A percentile compares a stretch with the other conserved stretches of the same genome.
Evolutionary conservation across 805 yeast species (phyloP).

Genomic region (Hanseniaspora occidentalis): DNA sequence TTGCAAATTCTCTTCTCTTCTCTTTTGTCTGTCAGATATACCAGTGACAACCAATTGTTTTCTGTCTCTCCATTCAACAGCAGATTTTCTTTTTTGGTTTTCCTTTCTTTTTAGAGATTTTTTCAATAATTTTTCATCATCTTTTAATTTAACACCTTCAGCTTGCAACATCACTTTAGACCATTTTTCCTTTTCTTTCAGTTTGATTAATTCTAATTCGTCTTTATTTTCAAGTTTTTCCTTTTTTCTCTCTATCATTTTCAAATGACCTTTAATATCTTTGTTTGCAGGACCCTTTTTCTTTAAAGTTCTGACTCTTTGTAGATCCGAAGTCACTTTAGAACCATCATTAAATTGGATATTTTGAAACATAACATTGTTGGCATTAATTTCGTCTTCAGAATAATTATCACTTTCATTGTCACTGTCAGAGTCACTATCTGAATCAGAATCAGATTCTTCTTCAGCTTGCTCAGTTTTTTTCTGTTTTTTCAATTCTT

Average conservation of each 20-base stretch:
- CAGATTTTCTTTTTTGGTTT: conserved; percentile 72
- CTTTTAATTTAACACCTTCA: conserved; percentile 79
- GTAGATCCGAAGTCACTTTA: conserved; percentile 61
- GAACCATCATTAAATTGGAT: conserved; percentile 76
- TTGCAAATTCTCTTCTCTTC: conserved; percentile 84
- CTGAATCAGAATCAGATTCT: conserved; percentile 30
- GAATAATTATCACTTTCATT: conserved; percentile 25
- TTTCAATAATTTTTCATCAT: conserved; percentile 77
- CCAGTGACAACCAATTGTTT: conserved; percentile 67
- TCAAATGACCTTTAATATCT: conserved; percentile 75
- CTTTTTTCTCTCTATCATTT: conserved; percentile 62
- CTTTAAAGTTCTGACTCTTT: conserved; percentile 38
- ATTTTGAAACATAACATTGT: conserved; percentile 59
- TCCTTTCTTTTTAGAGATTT: conserved; percentile 80
- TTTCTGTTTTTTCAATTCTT: conserved; percentile 24
- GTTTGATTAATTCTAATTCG: conserved; percentile 43
- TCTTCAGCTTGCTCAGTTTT: conserved; percentile 20
- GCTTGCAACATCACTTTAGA: conserved; percentile 69
- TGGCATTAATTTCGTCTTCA: conserved; percentile 20
- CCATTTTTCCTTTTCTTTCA: conserved; percentile 75
- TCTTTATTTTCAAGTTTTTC: conserved; percentile 46
- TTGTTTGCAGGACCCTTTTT: conserved; percentile 77
- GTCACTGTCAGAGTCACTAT: conserved; percentile 22
- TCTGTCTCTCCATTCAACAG: conserved; percentile 86
- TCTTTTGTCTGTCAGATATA: conserved; percentile 62